Base-by-base conservation (phyloP, 306 rosid species). In the Alnus rubra region DNA sequence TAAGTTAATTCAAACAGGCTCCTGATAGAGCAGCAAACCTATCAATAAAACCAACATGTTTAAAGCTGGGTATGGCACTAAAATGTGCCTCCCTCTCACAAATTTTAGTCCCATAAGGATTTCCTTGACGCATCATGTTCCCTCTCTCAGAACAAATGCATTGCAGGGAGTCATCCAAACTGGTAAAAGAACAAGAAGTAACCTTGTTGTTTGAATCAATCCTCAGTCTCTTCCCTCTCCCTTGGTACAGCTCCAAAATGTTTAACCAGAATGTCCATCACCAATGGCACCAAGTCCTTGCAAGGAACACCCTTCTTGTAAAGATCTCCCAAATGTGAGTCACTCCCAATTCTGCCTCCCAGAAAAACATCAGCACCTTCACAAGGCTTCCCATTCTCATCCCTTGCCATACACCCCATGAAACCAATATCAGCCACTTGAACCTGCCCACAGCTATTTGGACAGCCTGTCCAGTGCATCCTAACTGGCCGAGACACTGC, bases 401-500 rank as follows among this genome's bases (percentile, higher is more conserved):
- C 98, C 86, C 96, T 89, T 9, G 98, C 14, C 98, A 90, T 92
- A 74, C 98, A 92, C 72, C 98, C 98, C 98, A 95, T 87, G 89
- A 95, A 95, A 9, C 98, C 98, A 52, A 95, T 92, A 79, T 95
- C 98, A 52, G 98, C 98, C 81, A 95, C 98, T 56, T 95, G 98
- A 16, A 95, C 98, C 56, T 95, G 98, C 10, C 94, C 98, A 51
- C 98, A 95, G 7, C 87, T 87, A 59, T 95, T 95, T 0, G 98
- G 98, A 62, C 98, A 95, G 1, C 98, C 98, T 0, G 98, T 95
- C 98, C 98, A 95, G 76, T 95, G 98, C 98, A 95, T 95, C 76
- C 98, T 85, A 84, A 92, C 92, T 0, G 94, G 94, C 52, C 73
- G 83, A 7, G 87, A 82, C 77, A 95, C 90, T 1, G 91, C 71